Conservation (phyloP, 169 alveolate species). For the Gregarina niphandrodes region DNA sequence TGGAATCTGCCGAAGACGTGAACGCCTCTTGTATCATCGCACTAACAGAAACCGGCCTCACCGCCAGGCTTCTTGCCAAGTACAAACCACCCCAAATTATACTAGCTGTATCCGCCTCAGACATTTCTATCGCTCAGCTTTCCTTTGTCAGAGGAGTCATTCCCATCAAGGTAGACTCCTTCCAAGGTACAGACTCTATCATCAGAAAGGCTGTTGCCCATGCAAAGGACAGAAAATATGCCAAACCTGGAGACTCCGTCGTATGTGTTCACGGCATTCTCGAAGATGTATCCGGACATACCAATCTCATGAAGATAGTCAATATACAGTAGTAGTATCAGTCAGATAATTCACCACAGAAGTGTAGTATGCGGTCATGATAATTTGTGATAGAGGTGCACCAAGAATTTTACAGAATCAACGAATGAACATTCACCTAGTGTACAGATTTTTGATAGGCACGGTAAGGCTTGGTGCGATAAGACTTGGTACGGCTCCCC, state of each 20-base stretch:
- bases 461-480: no score
- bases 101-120: no score
- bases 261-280: conserved; percentile 75
- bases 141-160: conserved; percentile 55
- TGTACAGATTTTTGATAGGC: no score
- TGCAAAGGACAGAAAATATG: conserved; percentile 67
- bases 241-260: conserved; percentile 62
- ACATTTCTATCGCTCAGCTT: conserved; percentile 49
- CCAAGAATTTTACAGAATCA: no score
- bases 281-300: conserved; percentile 71
- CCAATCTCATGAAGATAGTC: conserved; percentile 66
- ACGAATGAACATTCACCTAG: no score
- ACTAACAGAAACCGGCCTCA: conserved; percentile 76
- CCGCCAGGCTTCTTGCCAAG: conserved; percentile 80
- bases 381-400: no score
- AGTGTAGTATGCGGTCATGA: no score
- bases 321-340: no score
- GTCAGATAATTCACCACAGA: no score
- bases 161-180: conserved; percentile 58
- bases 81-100: conserved; percentile 62
- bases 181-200: conserved; percentile 56
- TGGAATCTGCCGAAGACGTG: conserved; percentile 28
- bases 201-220: no score
- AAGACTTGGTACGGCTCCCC: no score
- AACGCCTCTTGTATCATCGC: conserved; percentile 66